phyloP scores from a whole-genome alignment of 164 flowering plant species.

The Vitis amurensis region DNA sequence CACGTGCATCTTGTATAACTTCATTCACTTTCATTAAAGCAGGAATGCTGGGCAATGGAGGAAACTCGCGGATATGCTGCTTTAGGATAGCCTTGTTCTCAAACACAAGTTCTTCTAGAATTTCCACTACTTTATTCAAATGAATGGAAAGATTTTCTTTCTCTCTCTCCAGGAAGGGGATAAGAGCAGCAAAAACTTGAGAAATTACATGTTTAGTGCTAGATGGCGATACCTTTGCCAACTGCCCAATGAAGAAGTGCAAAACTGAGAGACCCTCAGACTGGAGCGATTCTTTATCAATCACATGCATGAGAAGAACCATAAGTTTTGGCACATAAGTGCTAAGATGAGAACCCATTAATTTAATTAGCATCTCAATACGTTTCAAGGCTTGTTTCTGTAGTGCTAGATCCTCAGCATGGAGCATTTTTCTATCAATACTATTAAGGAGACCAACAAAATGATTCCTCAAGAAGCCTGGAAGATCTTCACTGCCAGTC shows the following conservation, averaged over 20 bases:
- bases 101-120: conserved; percentile 87
- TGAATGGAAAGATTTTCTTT: conserved; percentile 57
- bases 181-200: conserved; percentile 94
- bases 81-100: conserved; percentile 62
- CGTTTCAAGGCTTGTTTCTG: conserved; percentile 88
- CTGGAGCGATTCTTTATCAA: conserved; percentile 79
- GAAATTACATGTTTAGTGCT: conserved; percentile 90
- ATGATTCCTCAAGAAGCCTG: conserved; percentile 82
- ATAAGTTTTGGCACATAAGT: conserved; percentile 94
- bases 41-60: conserved; percentile 77
- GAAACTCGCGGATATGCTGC: conserved; percentile 84
- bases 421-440: conserved; percentile 95
- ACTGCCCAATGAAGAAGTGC: conserved; percentile 73
- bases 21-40: conserved; percentile 66
- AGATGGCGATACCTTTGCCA: conserved; percentile 74
- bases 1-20: conserved; percentile 86
- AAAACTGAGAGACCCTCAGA: conserved; percentile 79
- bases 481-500: conserved; percentile 80
- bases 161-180: conserved; percentile 82
- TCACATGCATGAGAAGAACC: conserved; percentile 97
- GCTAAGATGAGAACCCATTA: conserved; percentile 91
- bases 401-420: conserved; percentile 62
- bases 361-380: conserved; percentile 78
- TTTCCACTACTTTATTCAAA: conserved; percentile 69
- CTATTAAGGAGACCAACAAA: conserved; percentile 97